Evolutionary conservation across 2,329 filamentous ascomycete species (phyloP), one percentile per base, ranked within the genome.

Genomic region (Penicillium sumatraense): DNA sequence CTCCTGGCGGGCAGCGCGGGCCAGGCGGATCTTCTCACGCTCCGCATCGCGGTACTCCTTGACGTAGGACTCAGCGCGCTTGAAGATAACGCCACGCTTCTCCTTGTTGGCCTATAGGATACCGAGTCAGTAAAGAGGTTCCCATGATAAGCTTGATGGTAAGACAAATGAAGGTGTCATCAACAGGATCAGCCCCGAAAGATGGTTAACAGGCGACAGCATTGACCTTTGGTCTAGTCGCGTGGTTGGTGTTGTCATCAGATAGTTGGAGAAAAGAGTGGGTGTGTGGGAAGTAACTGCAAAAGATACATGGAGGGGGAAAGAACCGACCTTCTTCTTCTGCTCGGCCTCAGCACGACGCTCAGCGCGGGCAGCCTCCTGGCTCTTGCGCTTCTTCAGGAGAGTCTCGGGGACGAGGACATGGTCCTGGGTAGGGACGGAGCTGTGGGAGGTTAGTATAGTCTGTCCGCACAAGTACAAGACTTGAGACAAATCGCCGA

Each of bases 361-460:
- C 82, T 93, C 90, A 80, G 95, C 93, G 80, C 93, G 90, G 79
- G 93, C 92, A 88, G 97, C 96, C 88, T 99, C 95, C 84, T 97
- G 93, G 80, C 87, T 91, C 92, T 99, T 99, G 85, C 95, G 91
- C 91, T 99, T 99, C 90, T 99, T 99, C 81, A 99, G 88, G 75
- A 99, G 91, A 73, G 95, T 99, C 91, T 99, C 95, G 71, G 95
- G 95, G 78, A 98, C 91, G 79, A 98, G 86, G 79, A 99, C 88
- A 80, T 98, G 90, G 80, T 97, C 91, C 81, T 93, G 83, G 80
- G 92, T 96, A 70, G 95, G 91, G 76, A 96, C 90, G 82, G 87
- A 88, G 83, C 92, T 96, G 77, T 75, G 77, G 23, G 65, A 77
- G 72, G 78, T 86, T 78, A 91, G 88, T 89, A 91, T 87, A 90